A percentile compares a stretch with the other conserved stretches of the same genome.
These are phyloP conservation scores for Nakaseomyces bracarensis DNA, from an alignment of 1,139 yeast species.

Conservation along the genomic window DNA sequence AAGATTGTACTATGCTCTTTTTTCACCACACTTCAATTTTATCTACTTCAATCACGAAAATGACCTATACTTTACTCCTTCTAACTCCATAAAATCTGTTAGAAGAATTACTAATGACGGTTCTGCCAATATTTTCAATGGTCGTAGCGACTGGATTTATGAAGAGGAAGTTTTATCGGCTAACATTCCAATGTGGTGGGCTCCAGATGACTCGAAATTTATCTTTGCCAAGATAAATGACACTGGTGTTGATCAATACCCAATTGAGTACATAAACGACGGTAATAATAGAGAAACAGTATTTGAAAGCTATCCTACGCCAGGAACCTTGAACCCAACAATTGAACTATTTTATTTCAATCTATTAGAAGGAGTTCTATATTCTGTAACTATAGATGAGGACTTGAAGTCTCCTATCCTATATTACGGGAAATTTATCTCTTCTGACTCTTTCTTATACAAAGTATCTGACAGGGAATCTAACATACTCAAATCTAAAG, in stretches of 20 bases:
- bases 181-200: slow-evolving; percentile 80
- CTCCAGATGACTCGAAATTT: slow-evolving; percentile 57
- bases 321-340: slow-evolving; percentile 69
- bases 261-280: slow-evolving; percentile 43
- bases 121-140: slow-evolving; percentile 59
- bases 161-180: slow-evolving; percentile 78
- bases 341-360: slow-evolving; percentile 44
- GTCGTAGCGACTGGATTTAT: slow-evolving; percentile 93
- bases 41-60: slow-evolving; percentile 65
- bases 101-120: slow-evolving; percentile 59
- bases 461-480: slow-evolving; percentile 71
- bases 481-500: slow-evolving; percentile 38
- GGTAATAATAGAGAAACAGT: slow-evolving; percentile 23
- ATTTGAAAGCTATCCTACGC: slow-evolving; percentile 77
- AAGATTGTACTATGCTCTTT: slow-evolving; percentile 46
- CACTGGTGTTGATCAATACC: slow-evolving; percentile 54
- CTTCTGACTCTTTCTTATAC: slow-evolving; percentile 44
- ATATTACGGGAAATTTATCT: slow-evolving; percentile 70
- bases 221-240: slow-evolving; percentile 67
- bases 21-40: slow-evolving; percentile 65
- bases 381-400: slow-evolving; percentile 18
- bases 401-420: slow-evolving; percentile 38
- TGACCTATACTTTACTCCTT: slow-evolving; percentile 46
- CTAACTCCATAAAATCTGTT: slow-evolving; percentile 34
- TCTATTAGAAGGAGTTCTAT: slow-evolving; percentile 31